These are phyloP conservation scores for Cymbopogon citratus DNA, from an alignment of 176 grass and related monocot species.

Conservation along the genomic window DNA sequence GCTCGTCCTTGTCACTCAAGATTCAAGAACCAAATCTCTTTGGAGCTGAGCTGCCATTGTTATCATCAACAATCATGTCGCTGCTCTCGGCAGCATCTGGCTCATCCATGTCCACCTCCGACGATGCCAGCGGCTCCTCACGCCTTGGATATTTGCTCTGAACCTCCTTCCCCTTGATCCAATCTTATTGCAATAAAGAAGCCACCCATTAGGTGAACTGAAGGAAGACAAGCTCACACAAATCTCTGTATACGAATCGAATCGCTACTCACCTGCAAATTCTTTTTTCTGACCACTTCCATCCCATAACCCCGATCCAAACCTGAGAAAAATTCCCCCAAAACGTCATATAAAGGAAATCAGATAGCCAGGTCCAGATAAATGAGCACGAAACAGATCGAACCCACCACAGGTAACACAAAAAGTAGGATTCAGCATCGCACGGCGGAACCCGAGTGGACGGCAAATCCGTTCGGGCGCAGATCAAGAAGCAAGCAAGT, in stretches of 20 bases:
- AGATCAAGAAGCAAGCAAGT: neutral
- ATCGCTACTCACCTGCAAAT: conserved; percentile 26
- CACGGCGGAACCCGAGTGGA: neutral
- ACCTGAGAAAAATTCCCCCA: neutral
- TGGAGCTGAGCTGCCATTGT: conserved; percentile 50
- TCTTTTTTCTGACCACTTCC: conserved; percentile 31
- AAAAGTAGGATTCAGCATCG: neutral
- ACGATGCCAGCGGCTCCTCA: conserved; percentile 27
- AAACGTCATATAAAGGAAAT: conserved; percentile 1
- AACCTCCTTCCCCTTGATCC: conserved; percentile 43
- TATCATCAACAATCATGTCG: conserved; percentile 38
- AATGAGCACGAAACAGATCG: conserved; percentile 19
- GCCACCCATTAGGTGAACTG: neutral
- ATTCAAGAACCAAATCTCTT: neutral
- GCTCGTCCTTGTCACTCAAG: no score
- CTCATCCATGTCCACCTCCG: conserved; percentile 64
- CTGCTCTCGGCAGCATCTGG: conserved; percentile 16
- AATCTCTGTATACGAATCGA: neutral
- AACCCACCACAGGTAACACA: conserved; percentile 18
- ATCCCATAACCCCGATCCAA: conserved; percentile 21
- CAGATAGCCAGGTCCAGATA: neutral
- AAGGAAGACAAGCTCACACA: neutral
- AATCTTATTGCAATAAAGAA: conserved; percentile 27
- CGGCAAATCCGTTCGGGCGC: neutral
- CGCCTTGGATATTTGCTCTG: conserved; percentile 33